Base-by-base conservation (phyloP, 129 eudicot genomes). In the Chrysanthemum lavandulifolium region DNA sequence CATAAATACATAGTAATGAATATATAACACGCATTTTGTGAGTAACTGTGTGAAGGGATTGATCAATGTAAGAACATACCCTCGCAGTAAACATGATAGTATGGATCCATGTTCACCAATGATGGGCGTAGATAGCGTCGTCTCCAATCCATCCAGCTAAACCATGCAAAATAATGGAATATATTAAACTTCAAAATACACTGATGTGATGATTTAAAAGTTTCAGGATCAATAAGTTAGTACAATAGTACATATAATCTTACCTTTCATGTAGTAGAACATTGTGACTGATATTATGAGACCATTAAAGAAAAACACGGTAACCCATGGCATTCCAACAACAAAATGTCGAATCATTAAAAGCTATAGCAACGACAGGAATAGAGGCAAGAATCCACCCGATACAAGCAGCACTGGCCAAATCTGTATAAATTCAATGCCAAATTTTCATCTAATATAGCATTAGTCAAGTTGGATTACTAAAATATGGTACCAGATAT, bases 131-230 rank as follows among this genome's bases (percentile, higher is more conserved):
- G 78, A 94, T 83, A 67, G 97, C 94, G 82, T 85, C 86, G 15
- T 90, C 70, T 62, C 97, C 98, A 11, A 94, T 90, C 99, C 99
- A 94, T 79, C 98, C 98, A 82, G 98, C 98, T 94, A 83, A 59
- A 76, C 40, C 23, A 54, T 13, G 49, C 18, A 56, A 70, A 73
- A 21, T 0, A 67, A 4, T 66, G 59, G 14, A 40, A 72, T 25
- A 36, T 36, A 36, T 36, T 36, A 36, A 5, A 1, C 3, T 36
- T 5, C 7, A 36, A 31, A 31, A 31, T n/a, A 36, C 45, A 36
- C 1, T 36, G 45, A 36, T 36, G 45, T 36, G 45, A 6, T 36
- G 45, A 36, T 36, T 36, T 9, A 36, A 36, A 6, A 78, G 8
- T n/a, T 25, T 23, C 23, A 65, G 58, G 74, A 65, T 47, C 50